Percentiles rank a stretch among this genome's conserved stretches.
These are phyloP conservation scores for Pseudonitzschia pungens DNA, from an alignment of 108 stramenopile species.

Conservation along the genomic window DNA sequence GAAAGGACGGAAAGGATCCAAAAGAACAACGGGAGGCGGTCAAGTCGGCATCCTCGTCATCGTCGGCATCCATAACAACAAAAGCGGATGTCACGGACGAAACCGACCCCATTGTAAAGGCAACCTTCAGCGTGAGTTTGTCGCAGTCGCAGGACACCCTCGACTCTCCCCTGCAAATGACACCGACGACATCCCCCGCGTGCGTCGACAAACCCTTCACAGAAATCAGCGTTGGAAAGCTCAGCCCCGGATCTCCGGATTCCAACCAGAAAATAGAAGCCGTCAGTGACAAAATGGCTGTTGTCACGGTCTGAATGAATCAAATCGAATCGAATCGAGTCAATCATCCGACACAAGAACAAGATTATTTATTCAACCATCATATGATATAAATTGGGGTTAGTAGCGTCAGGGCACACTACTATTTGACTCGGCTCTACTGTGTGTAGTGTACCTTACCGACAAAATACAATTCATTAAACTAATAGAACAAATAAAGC, in stretches of 20 bases:
- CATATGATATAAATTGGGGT: too few relatives aligned
- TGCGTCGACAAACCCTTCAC: neutral
- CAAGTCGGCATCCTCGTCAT: too few relatives aligned
- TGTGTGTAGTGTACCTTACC: too few relatives aligned
- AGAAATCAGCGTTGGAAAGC: conserved; percentile 1
- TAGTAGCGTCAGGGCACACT: too few relatives aligned
- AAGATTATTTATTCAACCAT: too few relatives aligned
- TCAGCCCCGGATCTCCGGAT: conserved; percentile 3
- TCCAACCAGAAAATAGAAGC: conserved; percentile 20
- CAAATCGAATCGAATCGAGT: too few relatives aligned
- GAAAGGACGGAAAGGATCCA: conserved; percentile 14
- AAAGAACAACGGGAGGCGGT: neutral
- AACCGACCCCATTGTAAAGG: neutral
- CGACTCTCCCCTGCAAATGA: conserved; percentile 2
- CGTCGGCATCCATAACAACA: too few relatives aligned
- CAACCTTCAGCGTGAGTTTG: conserved; percentile 17
- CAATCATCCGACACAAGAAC: too few relatives aligned
- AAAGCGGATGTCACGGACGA: conserved; percentile 18
- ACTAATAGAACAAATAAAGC: too few relatives aligned
- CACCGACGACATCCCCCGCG: conserved; percentile 13
- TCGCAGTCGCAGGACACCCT: conserved; percentile 18
- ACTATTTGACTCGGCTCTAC: too few relatives aligned
- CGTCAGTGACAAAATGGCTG: conserved; percentile 23
- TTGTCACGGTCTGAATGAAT: neutral
- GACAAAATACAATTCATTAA: too few relatives aligned